phyloP scores from a whole-genome alignment of 257 asterid species.

The Gardenia jasminoides region DNA sequence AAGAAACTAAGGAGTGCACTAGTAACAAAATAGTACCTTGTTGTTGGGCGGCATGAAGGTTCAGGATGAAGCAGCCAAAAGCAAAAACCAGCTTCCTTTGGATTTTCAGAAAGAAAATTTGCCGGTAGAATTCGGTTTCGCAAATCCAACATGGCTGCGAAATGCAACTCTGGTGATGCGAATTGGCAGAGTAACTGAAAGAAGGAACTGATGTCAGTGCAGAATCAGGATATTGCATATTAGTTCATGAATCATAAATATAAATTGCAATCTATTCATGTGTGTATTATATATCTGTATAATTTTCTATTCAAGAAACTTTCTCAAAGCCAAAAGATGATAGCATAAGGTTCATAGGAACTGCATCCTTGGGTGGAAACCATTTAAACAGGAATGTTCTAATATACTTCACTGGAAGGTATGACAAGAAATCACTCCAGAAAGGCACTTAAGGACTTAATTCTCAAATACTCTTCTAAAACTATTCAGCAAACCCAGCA shows the following conservation, averaged over 20 bases:
- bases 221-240: conserved; percentile 10
- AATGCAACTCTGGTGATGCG: conserved; percentile 62
- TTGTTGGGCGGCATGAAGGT: conserved; percentile 76
- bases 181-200: conserved; percentile 78
- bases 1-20: neutral
- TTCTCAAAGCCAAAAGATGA: neutral
- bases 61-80: conserved; percentile 92
- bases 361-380: neutral
- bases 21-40: conserved; percentile 41
- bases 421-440: neutral
- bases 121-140: conserved; percentile 82
- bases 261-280: neutral
- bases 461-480: neutral
- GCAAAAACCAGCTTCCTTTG: conserved; percentile 93
- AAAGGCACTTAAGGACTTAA: neutral
- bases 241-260: neutral
- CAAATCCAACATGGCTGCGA: conserved; percentile 76
- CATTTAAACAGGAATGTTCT: neutral
- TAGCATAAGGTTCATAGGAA: neutral
- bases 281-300: too few species aligned
- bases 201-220: conserved; percentile 16
- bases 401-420: neutral
- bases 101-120: conserved; percentile 67
- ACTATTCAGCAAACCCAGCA: neutral
- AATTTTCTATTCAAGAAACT: too few species aligned